Evolutionary conservation across 257 asterid genomes (phyloP).

Genomic region (Coffea canephora): DNA sequence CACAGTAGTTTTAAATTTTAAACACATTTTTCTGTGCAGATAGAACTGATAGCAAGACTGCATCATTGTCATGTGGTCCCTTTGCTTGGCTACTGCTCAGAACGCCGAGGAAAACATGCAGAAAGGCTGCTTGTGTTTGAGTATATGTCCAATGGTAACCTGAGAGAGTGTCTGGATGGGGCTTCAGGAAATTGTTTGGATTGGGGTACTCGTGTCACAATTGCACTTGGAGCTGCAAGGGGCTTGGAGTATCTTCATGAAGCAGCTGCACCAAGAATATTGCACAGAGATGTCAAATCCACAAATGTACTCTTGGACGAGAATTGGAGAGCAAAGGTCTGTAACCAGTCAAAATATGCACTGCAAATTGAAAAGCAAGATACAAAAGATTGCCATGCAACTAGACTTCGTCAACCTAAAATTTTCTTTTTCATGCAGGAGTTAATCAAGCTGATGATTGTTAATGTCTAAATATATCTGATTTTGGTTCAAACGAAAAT

Average conservation of each 20-base stretch:
- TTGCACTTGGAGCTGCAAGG: conserved; percentile 98
- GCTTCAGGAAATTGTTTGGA: conserved; percentile 52
- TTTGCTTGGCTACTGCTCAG: conserved; percentile 87
- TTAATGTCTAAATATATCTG: not conserved
- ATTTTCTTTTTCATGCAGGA: not conserved
- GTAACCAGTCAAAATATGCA: not conserved
- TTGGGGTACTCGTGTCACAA: conserved; percentile 70
- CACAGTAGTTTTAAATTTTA: not conserved
- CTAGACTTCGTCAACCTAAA: not conserved
- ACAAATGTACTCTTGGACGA: conserved; percentile 89
- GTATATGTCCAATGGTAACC: conserved; percentile 74
- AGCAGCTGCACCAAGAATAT: conserved; percentile 94
- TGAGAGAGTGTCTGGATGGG: conserved; percentile 83
- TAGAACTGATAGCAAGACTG: conserved; percentile 83
- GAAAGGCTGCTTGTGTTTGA: conserved; percentile 90
- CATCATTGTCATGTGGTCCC: conserved; percentile 96
- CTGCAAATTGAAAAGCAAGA: not conserved
- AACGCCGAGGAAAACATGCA: conserved; percentile 61
- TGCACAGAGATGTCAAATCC: conserved; percentile 97
- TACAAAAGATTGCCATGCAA: not conserved
- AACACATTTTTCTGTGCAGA: conserved; percentile 39
- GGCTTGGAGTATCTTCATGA: conserved; percentile 98
- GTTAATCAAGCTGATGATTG: not conserved
- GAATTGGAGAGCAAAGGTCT: conserved; percentile 88
- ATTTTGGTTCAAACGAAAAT: not conserved